These are phyloP conservation scores for Phytophthora pinifolia DNA, from an alignment of 352 stramenopile genomes.

Conservation along the genomic window DNA sequence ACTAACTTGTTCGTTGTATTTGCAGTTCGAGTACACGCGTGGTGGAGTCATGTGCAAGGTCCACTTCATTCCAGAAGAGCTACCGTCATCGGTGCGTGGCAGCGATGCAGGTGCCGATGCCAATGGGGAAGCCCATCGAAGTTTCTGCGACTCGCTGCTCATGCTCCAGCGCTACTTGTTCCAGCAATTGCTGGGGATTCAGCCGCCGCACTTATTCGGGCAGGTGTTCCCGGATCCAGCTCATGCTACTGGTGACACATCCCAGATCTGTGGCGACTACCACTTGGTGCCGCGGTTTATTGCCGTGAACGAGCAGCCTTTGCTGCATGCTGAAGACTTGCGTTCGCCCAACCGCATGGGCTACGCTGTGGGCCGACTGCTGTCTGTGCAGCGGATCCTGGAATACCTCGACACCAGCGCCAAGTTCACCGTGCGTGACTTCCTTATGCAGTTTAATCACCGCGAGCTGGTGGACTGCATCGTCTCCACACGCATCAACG, in stretches of 20 bases:
- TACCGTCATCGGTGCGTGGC: conserved; percentile 49
- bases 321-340: conserved; percentile 68
- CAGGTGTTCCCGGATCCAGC: conserved; percentile 57
- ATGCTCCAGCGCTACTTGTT: conserved; percentile 79
- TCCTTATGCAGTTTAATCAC: conserved; percentile 50
- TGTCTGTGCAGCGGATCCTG: conserved; percentile 66
- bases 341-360: conserved; percentile 75
- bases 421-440: conserved; percentile 50
- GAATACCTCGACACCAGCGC: conserved; percentile 62
- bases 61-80: conserved; percentile 60
- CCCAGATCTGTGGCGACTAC: conserved; percentile 71
- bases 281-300: conserved; percentile 86
- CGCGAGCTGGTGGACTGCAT: conserved; percentile 64
- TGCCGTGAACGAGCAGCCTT: conserved; percentile 55
- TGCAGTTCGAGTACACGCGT: conserved; percentile 83
- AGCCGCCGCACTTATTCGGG: conserved; percentile 67
- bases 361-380: conserved; percentile 65
- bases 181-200: conserved; percentile 72
- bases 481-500: conserved; percentile 75
- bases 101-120: conserved; percentile 26
- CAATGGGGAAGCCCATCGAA: conserved; percentile 28
- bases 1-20: neutral
- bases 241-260: conserved; percentile 51
- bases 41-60: conserved; percentile 80
- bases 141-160: conserved; percentile 58